Conservation (phyloP, 495 filamentous ascomycete species). For the Aspergillus carlsbadensis region DNA sequence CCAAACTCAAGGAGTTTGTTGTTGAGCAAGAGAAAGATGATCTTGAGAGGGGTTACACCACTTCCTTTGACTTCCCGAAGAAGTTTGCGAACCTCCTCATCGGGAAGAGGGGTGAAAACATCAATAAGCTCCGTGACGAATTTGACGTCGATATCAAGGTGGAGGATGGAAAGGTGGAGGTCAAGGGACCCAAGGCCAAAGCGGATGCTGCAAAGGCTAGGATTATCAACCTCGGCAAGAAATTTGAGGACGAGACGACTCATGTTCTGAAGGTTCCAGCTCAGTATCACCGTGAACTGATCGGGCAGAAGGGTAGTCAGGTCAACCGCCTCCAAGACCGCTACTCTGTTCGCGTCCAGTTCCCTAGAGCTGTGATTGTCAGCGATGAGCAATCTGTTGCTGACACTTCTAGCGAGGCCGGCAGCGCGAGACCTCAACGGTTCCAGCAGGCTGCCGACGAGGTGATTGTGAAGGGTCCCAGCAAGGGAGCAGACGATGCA, state of each 20-base stretch:
- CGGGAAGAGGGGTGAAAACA: conserved; percentile 87
- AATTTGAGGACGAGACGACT: conserved; percentile 83
- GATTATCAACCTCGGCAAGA: conserved; percentile 71
- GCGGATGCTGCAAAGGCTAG: conserved; percentile 78
- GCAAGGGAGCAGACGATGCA: conserved; percentile 85
- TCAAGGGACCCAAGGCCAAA: conserved; percentile 73
- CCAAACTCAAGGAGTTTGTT: conserved; percentile 73
- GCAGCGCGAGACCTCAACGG: conserved; percentile 56
- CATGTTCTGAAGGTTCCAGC: conserved; percentile 84
- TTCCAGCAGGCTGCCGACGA: conserved; percentile 80
- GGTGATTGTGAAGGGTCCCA: conserved; percentile 86
- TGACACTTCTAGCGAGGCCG: conserved; percentile 71
- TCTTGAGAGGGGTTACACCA: conserved; percentile 79
- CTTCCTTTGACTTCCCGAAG: conserved; percentile 87
- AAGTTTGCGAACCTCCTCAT: conserved; percentile 93
- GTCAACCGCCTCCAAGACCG: conserved; percentile 73
- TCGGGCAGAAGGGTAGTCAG: conserved; percentile 62
- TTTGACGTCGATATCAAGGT: conserved; percentile 98
- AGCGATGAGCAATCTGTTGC: conserved; percentile 68
- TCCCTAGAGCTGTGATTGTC: conserved; percentile 68
- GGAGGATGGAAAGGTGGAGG: conserved; percentile 65
- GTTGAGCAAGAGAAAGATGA: conserved; percentile 83
- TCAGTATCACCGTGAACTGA: conserved; percentile 77
- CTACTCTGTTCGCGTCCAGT: conserved; percentile 91
- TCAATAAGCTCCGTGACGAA: conserved; percentile 91